Conservation (phyloP, 2,329 filamentous ascomycete genomes). For the Phialophora verrucosa region DNA sequence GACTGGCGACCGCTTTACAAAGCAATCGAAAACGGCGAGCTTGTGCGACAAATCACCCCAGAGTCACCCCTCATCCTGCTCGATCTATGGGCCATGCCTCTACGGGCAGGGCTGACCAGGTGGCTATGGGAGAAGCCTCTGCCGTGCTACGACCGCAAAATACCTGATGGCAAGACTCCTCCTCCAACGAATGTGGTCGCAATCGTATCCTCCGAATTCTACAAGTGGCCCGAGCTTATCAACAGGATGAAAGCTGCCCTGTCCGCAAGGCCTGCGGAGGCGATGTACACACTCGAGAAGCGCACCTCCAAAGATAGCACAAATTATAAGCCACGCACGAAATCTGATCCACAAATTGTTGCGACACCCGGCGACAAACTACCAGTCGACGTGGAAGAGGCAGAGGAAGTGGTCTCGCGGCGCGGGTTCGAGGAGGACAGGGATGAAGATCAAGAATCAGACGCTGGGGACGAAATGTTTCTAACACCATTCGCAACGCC, state of each 20-base stretch:
- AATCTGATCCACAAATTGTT: slow-evolving; percentile 13
- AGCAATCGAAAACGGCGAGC: slow-evolving; percentile 60
- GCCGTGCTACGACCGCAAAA: slow-evolving; percentile 65
- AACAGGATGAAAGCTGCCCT: slow-evolving; percentile 70
- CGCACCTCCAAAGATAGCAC: slow-evolving; percentile 5
- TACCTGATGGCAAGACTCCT: slow-evolving; percentile 41
- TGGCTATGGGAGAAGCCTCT: slow-evolving; percentile 75
- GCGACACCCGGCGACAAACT: slow-evolving; percentile 19
- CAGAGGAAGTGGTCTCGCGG: slow-evolving; percentile 8
- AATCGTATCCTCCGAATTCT: slow-evolving; percentile 77
- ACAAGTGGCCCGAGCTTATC: slow-evolving; percentile 76
- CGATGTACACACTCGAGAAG: slow-evolving; percentile 29
- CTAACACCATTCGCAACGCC: slow-evolving; percentile 10
- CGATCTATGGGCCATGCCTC: slow-evolving; percentile 80
- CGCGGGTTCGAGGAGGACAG: slow-evolving; percentile 2
- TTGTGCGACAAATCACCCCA: slow-evolving; percentile 71
- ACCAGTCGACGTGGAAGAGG: background rate
- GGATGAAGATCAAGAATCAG: slow-evolving; percentile 13
- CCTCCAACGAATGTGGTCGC: slow-evolving; percentile 63
- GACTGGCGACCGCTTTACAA: slow-evolving; percentile 64
- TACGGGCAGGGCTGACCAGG: slow-evolving; percentile 66
- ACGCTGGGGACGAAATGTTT: slow-evolving; percentile 12
- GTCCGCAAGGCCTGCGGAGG: slow-evolving; percentile 59
- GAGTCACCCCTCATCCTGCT: slow-evolving; percentile 71
- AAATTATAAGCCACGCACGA: slow-evolving; percentile 8